Evolutionary conservation across 345 rosid species (phyloP), one percentile per base, ranked within the genome.

Genomic region (Ceriops tagal): DNA sequence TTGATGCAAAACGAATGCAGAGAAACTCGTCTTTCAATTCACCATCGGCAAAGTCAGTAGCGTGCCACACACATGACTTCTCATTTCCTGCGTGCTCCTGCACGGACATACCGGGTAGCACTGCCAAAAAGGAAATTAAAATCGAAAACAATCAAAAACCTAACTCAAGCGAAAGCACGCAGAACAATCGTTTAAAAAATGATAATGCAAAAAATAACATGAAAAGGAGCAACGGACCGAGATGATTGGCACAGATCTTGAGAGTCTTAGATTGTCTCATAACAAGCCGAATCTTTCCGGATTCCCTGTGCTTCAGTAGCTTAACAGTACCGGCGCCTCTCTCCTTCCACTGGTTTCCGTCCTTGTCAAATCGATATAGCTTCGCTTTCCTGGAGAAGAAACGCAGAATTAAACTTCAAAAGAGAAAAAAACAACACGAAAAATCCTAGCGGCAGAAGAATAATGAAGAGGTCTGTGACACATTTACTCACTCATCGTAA

Each of bases 161-260:
- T 30, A 64, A 65, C 9, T 21, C 15, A 18, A 18, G 6, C 34
- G 5, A 58, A 24, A 28, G 28, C 20, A 28, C 53, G 78, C 37
- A 67, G 28, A 74, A 35, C 13, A 27, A 9, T 13, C 24, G 28
- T 21, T 6, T 6, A 3, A 24, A 24, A 63, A 65, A 27, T 5
- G 24, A 22, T 53, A 24, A 24, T 22, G n/a, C 52, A 65, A 6
- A 51, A 2, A 19, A 26, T 22, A 35, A 34, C 37, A 70, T 5
- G 32, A n/a, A 52, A 1, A 1, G 13, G 5, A 10, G 10, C 1
- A 16, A 73, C 88, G 57, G 37, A 87, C 98, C 86, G 1, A 87
- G 80, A 83, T 91, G 98, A 81, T 93, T 93, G 68, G 98, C 98
- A 53, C 98, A 93, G 92, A 93, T 93, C 90, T 93, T 93, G 71